These are phyloP conservation scores for Butyriboletus loyo DNA, from an alignment of 768 basidiomycete genomes.

Conservation along the genomic window DNA sequence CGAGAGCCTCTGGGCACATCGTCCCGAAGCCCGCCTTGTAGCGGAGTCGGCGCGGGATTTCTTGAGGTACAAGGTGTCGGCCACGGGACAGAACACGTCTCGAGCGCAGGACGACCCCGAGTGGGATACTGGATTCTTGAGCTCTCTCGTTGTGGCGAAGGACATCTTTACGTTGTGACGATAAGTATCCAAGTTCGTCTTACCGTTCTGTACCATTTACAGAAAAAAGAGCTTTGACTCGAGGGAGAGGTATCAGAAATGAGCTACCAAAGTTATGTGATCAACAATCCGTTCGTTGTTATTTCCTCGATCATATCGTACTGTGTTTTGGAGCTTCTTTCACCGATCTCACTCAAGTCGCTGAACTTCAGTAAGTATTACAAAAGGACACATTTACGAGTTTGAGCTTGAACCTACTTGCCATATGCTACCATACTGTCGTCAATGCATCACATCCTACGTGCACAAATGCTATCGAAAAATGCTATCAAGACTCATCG, in stretches of 20 bases:
- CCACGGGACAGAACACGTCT: background rate
- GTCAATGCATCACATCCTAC: conserved; percentile 7
- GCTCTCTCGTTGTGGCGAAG: background rate
- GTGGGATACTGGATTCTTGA: conserved; percentile 26
- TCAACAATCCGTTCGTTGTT: background rate
- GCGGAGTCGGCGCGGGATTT: conserved; percentile 23
- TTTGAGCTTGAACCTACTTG: background rate
- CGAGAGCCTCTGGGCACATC: conserved; percentile 25
- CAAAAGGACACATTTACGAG: background rate
- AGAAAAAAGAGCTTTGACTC: background rate
- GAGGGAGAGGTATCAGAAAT: background rate
- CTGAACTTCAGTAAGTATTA: too few relatives aligned
- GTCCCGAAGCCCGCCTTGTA: conserved; percentile 26
- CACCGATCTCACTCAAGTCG: too few relatives aligned
- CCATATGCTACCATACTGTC: conserved; percentile 8
- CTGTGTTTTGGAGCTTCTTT: background rate
- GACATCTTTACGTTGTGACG: conserved; percentile 15
- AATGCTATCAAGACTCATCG: conserved; percentile 3
- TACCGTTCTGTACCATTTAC: background rate
- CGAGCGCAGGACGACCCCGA: conserved; percentile 16
- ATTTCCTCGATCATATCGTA: background rate
- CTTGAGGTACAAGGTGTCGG: conserved; percentile 17
- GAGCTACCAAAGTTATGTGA: background rate
- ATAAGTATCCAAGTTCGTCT: background rate
- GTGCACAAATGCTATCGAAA: conserved; percentile 13